Base-by-base conservation (phyloP, 768 basidiomycete genomes). In the Kwoniella mangroviensis region DNA sequence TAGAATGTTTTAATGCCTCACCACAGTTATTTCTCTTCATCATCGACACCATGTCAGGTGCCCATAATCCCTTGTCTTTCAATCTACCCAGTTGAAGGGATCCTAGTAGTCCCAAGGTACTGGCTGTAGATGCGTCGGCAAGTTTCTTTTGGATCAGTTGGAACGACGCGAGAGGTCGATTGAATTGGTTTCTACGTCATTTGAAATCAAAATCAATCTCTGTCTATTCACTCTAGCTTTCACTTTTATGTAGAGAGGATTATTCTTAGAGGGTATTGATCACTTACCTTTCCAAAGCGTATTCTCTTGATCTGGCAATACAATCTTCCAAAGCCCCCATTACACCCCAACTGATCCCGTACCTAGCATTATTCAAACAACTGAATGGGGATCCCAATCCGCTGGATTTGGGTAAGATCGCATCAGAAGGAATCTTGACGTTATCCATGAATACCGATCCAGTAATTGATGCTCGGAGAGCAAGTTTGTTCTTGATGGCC, bases 111-210 rank as follows among this genome's bases (percentile, higher is more conserved):
- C 94, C 93, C 13, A 95, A 85, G 1, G 90, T 88, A 10, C 89
- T 88, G 78, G 97, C 93, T 1, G 90, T 92, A 73, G 94, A 91
- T 13, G 96, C 94, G 73, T 98, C 94, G 3, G 91, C 94, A 17
- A 98, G 87, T 84, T 98, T 98, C 88, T 96, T 96, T 83, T 98
- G 95, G 19, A 98, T 87, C n/a, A 98, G 89, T 83, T 98, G 96
- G 89, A 96, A 98, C 5, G 91, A 91, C 1, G 93, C 95, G 3
- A 98, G 86, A 0, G 94, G 94, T 45, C 91, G 89, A 24, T 88
- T 86, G 85, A 98, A 98, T 83, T 98, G 96, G 57, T 90, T 88
- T 17, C 84, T 84, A 63, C 4, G 52, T 11, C 21, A 21, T n/a
- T 21, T 54, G 12, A 61, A 34, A 13, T 17, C 13, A 55, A 52